A percentile compares a stretch with the other conserved stretches of the same genome.
phyloP scores from a whole-genome alignment of 106 monocot species.

The Acorus calamus region DNA sequence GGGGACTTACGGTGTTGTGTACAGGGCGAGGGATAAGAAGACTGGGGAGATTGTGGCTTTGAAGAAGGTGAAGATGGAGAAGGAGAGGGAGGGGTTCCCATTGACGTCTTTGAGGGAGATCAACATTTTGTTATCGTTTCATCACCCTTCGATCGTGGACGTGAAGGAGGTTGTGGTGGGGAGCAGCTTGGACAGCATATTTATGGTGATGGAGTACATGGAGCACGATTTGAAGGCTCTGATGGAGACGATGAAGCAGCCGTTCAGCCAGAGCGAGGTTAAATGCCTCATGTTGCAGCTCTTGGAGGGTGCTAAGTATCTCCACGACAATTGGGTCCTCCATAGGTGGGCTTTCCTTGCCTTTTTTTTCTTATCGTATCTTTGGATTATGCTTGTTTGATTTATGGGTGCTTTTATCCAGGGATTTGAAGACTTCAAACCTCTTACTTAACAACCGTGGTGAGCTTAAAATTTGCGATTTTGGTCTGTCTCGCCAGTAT shows the following conservation, averaged over 20 bases:
- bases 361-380: background rate
- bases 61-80: constrained; percentile 92
- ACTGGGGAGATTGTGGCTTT: constrained; percentile 64
- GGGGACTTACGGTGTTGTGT: constrained; percentile 78
- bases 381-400: background rate
- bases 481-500: constrained; percentile 20
- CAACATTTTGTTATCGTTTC: constrained; percentile 64
- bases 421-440: constrained; percentile 20
- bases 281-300: constrained; percentile 77
- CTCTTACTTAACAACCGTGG: constrained; percentile 14
- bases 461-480: constrained; percentile 25
- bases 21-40: constrained; percentile 68
- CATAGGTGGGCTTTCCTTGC: constrained; percentile 38
- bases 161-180: constrained; percentile 81
- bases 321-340: constrained; percentile 79
- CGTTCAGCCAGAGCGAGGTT: constrained; percentile 67
- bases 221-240: constrained; percentile 67
- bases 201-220: constrained; percentile 87
- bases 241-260: constrained; percentile 71
- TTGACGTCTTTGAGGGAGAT: constrained; percentile 65
- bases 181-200: constrained; percentile 54
- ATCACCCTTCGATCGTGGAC: constrained; percentile 66
- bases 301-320: constrained; percentile 54
- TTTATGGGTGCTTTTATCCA: background rate
- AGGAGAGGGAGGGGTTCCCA: constrained; percentile 70